Base-by-base conservation (phyloP, 106 monocot genomes). In the Triglochin maritima region DNA sequence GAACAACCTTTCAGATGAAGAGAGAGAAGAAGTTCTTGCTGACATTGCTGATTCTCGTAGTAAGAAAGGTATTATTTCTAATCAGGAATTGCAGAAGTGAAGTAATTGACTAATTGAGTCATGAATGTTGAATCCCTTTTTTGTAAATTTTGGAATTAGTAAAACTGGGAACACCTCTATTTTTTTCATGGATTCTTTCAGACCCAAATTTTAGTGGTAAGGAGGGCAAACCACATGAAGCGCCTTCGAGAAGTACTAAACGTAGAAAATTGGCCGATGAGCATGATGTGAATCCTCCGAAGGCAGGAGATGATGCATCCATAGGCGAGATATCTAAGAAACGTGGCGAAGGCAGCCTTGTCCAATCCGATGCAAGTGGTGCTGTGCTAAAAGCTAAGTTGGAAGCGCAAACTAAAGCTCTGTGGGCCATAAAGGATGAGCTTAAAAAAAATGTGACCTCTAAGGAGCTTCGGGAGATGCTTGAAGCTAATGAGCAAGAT, bases 341-440 rank as follows among this genome's bases (percentile, higher is more conserved):
- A 47, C 64, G 47, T 5, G 67, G 62, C 43, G 45, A 60, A 47
- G 45, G 6, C 66, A 75, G 53, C 60, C 52, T 61, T 54, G 47
- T 44, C 16, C 17, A 66, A 16, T 29, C 15, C 48, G 61, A 44
- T 66, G 56, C 77, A 64, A 78, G 43, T 29, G 56, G 50, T 4
- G 17, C 42, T 57, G 70, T 73, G 44, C 46, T 86, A 44, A 84
- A 92, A 62, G 76, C 57, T 62, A 84, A 79, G 56, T 79, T 98
- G 62, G 84, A 92, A 76, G 79, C 82, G 69, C 92, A 98, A 79
- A 86, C 62, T 55, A 84, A 84, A 62, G 64, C 76, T 46, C 70
- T 98, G 12, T 98, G 98, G 98, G 74, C 67, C 16, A 82, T 98
- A 62, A 98, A 98, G 72, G 98, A 98, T 76, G 88, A 82, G 67